Evolutionary conservation across 2,329 filamentous ascomycete species (phyloP).

Genomic region (Cordyceps pruinosa): DNA sequence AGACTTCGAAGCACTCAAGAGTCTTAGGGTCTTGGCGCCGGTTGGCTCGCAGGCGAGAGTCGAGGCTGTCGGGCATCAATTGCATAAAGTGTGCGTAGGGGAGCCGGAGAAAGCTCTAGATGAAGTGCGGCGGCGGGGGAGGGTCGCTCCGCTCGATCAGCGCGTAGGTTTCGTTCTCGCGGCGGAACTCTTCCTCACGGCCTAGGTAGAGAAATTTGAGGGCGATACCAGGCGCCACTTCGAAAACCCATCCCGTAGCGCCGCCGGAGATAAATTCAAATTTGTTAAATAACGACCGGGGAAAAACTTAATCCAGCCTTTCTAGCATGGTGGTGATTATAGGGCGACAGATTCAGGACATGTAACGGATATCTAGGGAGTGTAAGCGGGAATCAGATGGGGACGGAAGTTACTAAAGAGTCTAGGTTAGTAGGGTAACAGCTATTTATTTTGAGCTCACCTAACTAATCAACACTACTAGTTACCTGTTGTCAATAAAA

Average conservation of each 20-base stretch:
- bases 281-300: background rate
- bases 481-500: background rate
- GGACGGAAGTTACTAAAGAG: background rate
- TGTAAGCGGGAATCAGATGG: background rate
- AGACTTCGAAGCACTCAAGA: background rate
- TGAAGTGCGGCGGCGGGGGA: background rate
- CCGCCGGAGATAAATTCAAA: background rate
- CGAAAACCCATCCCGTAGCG: conserved; percentile 3
- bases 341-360: background rate
- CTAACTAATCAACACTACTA: background rate
- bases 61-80: background rate
- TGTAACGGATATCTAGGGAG: background rate
- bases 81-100: conserved; percentile 3
- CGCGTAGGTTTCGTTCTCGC: background rate
- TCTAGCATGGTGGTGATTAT: background rate
- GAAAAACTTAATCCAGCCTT: background rate
- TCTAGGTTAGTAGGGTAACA: background rate
- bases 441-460: background rate
- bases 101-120: conserved; percentile 6
- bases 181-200: background rate
- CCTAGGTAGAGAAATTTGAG: background rate
- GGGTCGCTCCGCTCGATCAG: conserved; percentile 2
- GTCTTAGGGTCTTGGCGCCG: conserved; percentile 1
- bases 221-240: background rate
- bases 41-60: background rate